Base-by-base conservation (phyloP, 176 grass and related monocot species). In the Zea luxurians region DNA sequence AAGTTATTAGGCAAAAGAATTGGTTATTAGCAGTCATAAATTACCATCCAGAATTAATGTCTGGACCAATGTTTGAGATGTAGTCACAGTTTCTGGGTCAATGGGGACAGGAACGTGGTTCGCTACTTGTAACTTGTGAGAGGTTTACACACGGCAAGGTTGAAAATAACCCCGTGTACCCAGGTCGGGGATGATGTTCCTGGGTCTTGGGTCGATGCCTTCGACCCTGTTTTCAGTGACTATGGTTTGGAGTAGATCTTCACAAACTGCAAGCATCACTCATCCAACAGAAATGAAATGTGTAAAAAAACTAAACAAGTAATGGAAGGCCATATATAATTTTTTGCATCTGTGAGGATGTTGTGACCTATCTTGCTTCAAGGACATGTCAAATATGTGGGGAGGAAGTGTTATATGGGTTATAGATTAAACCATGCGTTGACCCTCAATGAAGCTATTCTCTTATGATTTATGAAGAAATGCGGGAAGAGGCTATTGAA, bases 181-280 rank as follows among this genome's bases (percentile, higher is more conserved):
- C 13, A 16, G 0, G 5, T 16, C 5, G 0, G 27, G 27, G 27
- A 27, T 27, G 27, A 27, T 27, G 13, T 52, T 52, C 49, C 49
- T 1, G 13, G 49, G 49, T 52, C 49, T 52, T 52, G 49, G 13
- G 13, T 27, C 27, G 0, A 27, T 50, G 12, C 13, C 12, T 50
- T 52, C 13, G 4, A 6, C 50, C 15, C 50, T 54, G 13, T 54
- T 54, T 54, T 17, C 15, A 17, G 49, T 52, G 15, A 54, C 49
- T 16, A 16, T 52, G 49, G 49, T 52, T 16, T 37, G 2, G 2
- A 64, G 8, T 20, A 41, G 18, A 52, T 66, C 10, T 78, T 76
- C 15, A 50, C 60, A 48, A 50, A 64, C 37, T 7, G 15, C 15
- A 65, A 78, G 34, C 75, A 78, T 17, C 60, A 78, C 10, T 52